Percentiles rank a stretch among this genome's conserved stretches.
Conservation (phyloP, 2,329 filamentous ascomycete species). For the Diatrype stigma region DNA sequence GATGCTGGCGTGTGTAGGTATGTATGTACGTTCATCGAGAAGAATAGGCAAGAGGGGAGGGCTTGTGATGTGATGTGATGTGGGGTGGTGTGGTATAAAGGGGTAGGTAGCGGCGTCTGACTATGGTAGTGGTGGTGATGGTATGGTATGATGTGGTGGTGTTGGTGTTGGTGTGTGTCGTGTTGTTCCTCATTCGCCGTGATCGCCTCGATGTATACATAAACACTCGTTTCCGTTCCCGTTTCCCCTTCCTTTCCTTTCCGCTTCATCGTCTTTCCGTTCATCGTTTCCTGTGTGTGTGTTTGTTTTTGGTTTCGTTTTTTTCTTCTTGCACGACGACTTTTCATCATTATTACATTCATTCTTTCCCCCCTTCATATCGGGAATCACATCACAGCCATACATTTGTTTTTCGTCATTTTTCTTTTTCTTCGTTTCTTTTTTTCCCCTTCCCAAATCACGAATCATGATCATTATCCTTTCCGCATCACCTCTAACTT, state of each 20-base stretch:
- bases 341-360: background rate
- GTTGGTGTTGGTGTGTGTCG: no score
- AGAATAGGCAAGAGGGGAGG: background rate
- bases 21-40: background rate
- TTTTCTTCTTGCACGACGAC: no score
- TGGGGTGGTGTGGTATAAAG: no score
- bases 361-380: background rate
- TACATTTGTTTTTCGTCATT: no score
- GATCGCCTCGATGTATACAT: constrained; percentile 13
- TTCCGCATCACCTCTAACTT: no score
- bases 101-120: no score
- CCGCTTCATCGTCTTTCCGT: background rate
- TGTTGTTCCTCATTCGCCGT: background rate
- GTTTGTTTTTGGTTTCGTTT: no score
- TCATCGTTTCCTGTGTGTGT: background rate
- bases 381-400: background rate
- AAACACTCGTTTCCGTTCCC: constrained; percentile 7
- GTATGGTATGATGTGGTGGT: background rate
- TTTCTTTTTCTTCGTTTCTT: background rate
- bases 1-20: constrained; percentile 5
- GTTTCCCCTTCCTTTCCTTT: background rate
- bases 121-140: no score
- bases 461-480: background rate
- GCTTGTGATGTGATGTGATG: background rate
- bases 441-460: constrained; percentile 1